Percentiles rank a stretch among this genome's conserved stretches.
Conservation (phyloP, 768 basidiomycete species). For the Lactarius psammicola region DNA sequence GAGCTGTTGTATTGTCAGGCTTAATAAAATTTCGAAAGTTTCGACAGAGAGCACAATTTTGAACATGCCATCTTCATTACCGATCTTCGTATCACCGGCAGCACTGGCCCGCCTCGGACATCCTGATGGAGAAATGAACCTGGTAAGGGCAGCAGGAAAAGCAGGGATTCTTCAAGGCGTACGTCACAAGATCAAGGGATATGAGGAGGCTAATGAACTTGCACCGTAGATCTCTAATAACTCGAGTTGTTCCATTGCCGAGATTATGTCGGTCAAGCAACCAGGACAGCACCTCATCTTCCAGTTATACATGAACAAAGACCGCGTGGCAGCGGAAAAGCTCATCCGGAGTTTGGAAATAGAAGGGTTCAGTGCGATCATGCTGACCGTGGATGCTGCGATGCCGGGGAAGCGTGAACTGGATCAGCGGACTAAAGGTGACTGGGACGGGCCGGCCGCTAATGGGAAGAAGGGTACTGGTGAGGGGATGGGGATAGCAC, state of each 20-base stretch:
- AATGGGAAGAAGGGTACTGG: constrained; percentile 24
- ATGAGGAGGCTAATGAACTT: not conserved
- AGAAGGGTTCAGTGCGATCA: constrained; percentile 45
- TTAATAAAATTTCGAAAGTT: constrained; percentile 33
- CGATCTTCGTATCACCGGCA: constrained; percentile 44
- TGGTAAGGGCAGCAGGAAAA: constrained; percentile 43
- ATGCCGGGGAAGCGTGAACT: constrained; percentile 44
- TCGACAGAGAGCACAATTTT: constrained; percentile 31
- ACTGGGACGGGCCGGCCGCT: constrained; percentile 32
- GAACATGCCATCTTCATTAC: constrained; percentile 34
- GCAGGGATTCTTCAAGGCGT: constrained; percentile 49
- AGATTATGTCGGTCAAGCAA: constrained; percentile 34
- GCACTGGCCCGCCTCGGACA: constrained; percentile 46
- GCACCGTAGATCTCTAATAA: constrained; percentile 35
- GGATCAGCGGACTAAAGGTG: constrained; percentile 37
- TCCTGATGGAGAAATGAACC: constrained; percentile 49
- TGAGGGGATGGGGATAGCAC: constrained; percentile 31
- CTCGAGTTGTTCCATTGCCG: constrained; percentile 37
- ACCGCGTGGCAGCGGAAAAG: constrained; percentile 41
- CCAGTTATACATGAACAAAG: constrained; percentile 48
- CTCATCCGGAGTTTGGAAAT: constrained; percentile 40
- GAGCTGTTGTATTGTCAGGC: constrained; percentile 20
- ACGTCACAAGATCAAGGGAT: constrained; percentile 28
- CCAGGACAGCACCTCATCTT: constrained; percentile 36
- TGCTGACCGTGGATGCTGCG: constrained; percentile 50